Conservation (phyloP, 768 basidiomycete genomes). For the Tylopilus sp. region DNA sequence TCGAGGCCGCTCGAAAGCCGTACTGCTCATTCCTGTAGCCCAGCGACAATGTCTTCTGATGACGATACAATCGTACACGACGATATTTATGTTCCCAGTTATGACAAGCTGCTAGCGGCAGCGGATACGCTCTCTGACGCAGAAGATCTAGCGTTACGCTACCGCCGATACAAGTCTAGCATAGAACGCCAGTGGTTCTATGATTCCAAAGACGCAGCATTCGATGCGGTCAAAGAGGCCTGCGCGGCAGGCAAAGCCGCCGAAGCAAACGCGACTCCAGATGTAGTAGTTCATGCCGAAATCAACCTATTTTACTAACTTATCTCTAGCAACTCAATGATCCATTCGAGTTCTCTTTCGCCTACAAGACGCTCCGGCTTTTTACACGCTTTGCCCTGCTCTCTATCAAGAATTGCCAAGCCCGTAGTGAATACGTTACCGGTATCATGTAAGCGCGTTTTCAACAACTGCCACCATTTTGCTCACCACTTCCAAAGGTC, state of each 20-base stretch:
- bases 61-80: slow-evolving; percentile 1
- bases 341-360: background rate
- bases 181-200: background rate
- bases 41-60: background rate
- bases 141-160: background rate
- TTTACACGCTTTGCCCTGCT: background rate
- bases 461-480: background rate
- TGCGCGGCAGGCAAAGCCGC: background rate
- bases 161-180: background rate
- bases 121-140: background rate
- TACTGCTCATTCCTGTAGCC: background rate
- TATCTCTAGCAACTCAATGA: background rate
- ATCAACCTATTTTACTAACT: background rate
- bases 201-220: background rate
- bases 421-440: background rate
- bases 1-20: background rate
- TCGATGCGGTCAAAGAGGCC: background rate
- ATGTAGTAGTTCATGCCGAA: background rate
- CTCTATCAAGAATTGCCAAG: background rate
- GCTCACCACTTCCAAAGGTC: background rate
- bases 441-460: background rate
- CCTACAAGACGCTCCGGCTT: background rate
- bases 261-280: background rate
- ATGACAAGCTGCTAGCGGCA: background rate
- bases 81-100: background rate